Conservation (phyloP, 352 stramenopile species). For the Aphanomyces invadans region DNA sequence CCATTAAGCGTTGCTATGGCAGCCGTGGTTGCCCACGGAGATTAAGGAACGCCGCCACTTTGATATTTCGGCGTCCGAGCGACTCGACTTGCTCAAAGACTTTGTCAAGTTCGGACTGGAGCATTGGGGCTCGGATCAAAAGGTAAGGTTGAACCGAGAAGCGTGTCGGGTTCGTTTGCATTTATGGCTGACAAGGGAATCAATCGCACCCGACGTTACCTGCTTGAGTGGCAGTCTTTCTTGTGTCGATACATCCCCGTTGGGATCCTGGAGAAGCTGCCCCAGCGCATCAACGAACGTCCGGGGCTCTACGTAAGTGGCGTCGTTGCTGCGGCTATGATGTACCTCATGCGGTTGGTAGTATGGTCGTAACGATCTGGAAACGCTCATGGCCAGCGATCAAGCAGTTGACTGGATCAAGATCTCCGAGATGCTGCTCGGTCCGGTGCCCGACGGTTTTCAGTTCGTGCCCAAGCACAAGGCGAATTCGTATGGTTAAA, state of each 20-base stretch:
- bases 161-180: not conserved
- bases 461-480: constrained; percentile 98
- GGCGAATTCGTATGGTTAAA: constrained; percentile 88
- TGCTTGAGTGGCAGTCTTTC: constrained; percentile 99
- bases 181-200: constrained; percentile 76
- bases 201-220: constrained; percentile 95
- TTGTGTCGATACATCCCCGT: constrained; percentile 97
- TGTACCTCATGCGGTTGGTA: too few species aligned
- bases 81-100: constrained; percentile 95
- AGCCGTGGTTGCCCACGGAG: constrained; percentile 98
- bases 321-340: too few species aligned
- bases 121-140: constrained; percentile 98
- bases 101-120: constrained; percentile 97
- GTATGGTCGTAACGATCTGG: constrained; percentile 92
- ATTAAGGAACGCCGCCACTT: constrained; percentile 97
- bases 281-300: constrained; percentile 97
- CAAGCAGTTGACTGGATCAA: constrained; percentile 97
- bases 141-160: too few species aligned
- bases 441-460: constrained; percentile 86
- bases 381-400: constrained; percentile 95
- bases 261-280: constrained; percentile 91
- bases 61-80: constrained; percentile 95
- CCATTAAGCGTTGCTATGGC: not conserved
- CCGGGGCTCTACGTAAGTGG: constrained; percentile 82
- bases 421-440: constrained; percentile 98